Evolutionary conservation across 352 stramenopile genomes (phyloP), one percentile per base, ranked within the genome.

Genomic region (Pythium oligandrum): DNA sequence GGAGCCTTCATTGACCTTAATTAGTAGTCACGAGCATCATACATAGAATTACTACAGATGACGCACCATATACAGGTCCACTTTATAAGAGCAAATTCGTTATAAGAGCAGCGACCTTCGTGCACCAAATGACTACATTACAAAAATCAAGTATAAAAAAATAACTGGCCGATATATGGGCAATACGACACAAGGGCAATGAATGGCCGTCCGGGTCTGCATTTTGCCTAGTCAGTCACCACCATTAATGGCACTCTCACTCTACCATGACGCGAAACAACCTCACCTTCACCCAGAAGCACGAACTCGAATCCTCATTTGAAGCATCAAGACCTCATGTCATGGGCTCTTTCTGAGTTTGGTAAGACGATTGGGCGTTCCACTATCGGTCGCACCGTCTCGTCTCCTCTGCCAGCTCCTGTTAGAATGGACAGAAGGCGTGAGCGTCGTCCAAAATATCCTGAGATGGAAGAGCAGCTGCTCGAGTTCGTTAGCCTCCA

Each of bases 1-100:
- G 69, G 68, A 62, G 64, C 6, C 60, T 79, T 31, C 48, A 50
- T 11, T 26, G 17, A 26, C 17, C 17, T 26, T 26, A 26, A 0
- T 26, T 26, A 26, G 17, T 26, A 26, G 17, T 26, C 17, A 26
- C 17, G 17, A 26, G 17, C 17, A 26, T 0, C 17, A 26, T 26
- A 26, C 17, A 26, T 26, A 26, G 0, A 26, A 26, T 26, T 26
- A 26, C 17, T 46, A 46, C 42, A 46, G 42, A 31, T 17, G 12
- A 9, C 30, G n/a, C 42, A 9, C 42, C 30, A 31, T 46, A 46
- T 46, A 30, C n/a, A 17, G 42, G 7, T n/a, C 44, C 17, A 48
- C 44, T 17, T 37, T 48, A 48, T 48, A 48, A 48, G 44, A 48
- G 44, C 34, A 48, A 10, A 17, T 36, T 35, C 30, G 34, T 17